These are phyloP conservation scores for Bipolaris bicolor DNA, from an alignment of 2,329 filamentous ascomycete genomes.

Conservation along the genomic window DNA sequence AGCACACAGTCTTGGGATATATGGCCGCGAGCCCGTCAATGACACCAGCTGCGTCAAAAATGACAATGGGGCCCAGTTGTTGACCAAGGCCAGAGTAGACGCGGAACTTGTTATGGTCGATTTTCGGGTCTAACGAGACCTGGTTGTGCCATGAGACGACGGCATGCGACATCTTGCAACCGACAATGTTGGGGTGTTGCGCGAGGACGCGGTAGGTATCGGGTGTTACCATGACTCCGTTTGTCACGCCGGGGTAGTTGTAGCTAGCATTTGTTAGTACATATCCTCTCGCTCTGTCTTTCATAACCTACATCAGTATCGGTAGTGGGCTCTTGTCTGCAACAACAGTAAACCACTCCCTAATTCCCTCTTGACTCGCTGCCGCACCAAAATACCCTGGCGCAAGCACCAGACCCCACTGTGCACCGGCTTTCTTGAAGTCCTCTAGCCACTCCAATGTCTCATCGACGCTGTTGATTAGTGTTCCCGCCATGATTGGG, in stretches of 20 bases:
- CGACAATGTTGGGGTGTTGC: constrained; percentile 69
- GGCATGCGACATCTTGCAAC: constrained; percentile 72
- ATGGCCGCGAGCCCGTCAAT: constrained; percentile 71
- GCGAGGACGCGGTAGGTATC: constrained; percentile 65
- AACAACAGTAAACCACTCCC: constrained; percentile 66
- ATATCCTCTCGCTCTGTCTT: background rate
- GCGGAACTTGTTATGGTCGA: constrained; percentile 65
- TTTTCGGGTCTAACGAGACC: constrained; percentile 64
- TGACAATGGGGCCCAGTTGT: constrained; percentile 67
- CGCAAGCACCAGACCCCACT: constrained; percentile 67
- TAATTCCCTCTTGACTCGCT: constrained; percentile 64
- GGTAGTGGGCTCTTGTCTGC: constrained; percentile 66
- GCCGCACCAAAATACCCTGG: constrained; percentile 69
- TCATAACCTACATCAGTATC: constrained; percentile 61
- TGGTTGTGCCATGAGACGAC: constrained; percentile 69
- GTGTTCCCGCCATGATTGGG: constrained; percentile 67
- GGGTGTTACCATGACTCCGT: constrained; percentile 65
- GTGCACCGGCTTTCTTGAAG: constrained; percentile 63
- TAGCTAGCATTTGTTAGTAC: constrained; percentile 52
- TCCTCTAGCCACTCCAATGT: constrained; percentile 63
- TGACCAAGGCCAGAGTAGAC: constrained; percentile 70
- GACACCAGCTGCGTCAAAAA: constrained; percentile 67
- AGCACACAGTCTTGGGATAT: constrained; percentile 67
- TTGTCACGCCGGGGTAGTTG: constrained; percentile 71
- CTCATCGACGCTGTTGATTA: constrained; percentile 67